A percentile compares a stretch with the other conserved stretches of the same genome.
phyloP scores from a whole-genome alignment of 805 yeast species.

The Candida nemodendra region DNA sequence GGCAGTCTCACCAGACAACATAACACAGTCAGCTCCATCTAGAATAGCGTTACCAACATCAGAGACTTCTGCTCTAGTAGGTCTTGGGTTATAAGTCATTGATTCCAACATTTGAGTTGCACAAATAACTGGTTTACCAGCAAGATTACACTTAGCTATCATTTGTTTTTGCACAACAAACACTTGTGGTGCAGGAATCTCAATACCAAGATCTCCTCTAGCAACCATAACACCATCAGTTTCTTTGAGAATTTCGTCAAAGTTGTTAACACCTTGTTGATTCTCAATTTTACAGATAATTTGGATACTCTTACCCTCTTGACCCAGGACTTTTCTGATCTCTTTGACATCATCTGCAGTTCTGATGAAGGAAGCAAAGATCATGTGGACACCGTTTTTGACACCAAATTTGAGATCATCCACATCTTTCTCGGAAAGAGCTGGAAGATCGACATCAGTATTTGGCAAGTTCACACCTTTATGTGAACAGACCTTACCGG shows the following conservation, averaged over 20 bases:
- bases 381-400: slow-evolving; percentile 96
- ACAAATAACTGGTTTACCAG: slow-evolving; percentile 99
- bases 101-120: slow-evolving; percentile 99
- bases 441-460: slow-evolving; percentile 98
- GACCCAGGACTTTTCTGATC: slow-evolving; percentile 94
- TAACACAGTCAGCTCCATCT: slow-evolving; percentile 99
- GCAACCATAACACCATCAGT: slow-evolving; percentile 99
- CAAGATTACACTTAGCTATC: slow-evolving; percentile 98
- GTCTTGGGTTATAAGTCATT: slow-evolving; percentile 99
- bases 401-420: slow-evolving; percentile 93
- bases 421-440: slow-evolving; percentile 94
- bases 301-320: slow-evolving; percentile 94
- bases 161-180: slow-evolving; percentile 98
- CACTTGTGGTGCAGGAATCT: slow-evolving; percentile 98
- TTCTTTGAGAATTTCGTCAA: slow-evolving; percentile 89
- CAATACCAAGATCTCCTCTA: slow-evolving; percentile 99
- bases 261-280: slow-evolving; percentile 99
- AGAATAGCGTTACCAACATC: slow-evolving; percentile 99
- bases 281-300: slow-evolving; percentile 97
- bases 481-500: slow-evolving; percentile 94
- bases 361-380: slow-evolving; percentile 98
- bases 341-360: slow-evolving; percentile 84
- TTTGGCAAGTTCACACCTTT: slow-evolving; percentile 99
- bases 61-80: slow-evolving; percentile 99
- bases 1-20: slow-evolving; percentile 99